Evolutionary conservation across 495 filamentous ascomycete genomes (phyloP).

Genomic region (Glutinoglossum americanum): DNA sequence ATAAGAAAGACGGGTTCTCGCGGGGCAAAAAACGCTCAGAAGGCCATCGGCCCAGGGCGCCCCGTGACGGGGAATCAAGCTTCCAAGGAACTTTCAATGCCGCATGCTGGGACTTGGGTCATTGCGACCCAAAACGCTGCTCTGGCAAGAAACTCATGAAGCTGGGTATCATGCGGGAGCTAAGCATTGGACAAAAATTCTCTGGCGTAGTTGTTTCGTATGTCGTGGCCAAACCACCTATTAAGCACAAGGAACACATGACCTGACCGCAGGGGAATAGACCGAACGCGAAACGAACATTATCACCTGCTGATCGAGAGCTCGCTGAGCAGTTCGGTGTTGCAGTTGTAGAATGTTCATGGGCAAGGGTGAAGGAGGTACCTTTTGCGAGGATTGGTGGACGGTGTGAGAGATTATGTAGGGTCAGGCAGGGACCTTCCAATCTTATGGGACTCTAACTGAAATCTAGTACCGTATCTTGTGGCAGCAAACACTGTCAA

Average conservation of each 20-base stretch:
- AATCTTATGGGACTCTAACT: slow-evolving; percentile 1
- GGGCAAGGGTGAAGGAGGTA: slow-evolving; percentile 79
- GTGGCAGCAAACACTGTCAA: slow-evolving; percentile 95
- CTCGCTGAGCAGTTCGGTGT: slow-evolving; percentile 75
- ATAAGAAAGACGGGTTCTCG: slow-evolving; percentile 78
- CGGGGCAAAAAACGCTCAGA: slow-evolving; percentile 40
- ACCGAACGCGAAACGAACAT: slow-evolving; percentile 67
- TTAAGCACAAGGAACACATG: neutral
- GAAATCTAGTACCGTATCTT: slow-evolving; percentile 53
- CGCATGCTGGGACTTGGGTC: slow-evolving; percentile 91
- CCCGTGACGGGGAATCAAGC: slow-evolving; percentile 20
- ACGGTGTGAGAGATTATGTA: slow-evolving; percentile 69
- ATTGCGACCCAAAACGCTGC: slow-evolving; percentile 93
- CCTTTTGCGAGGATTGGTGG: slow-evolving; percentile 82
- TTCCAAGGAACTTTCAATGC: slow-evolving; percentile 54
- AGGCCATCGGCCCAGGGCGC: slow-evolving; percentile 23
- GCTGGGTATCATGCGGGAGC: slow-evolving; percentile 79
- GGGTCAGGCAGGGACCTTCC: slow-evolving; percentile 5
- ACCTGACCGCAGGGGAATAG: slow-evolving; percentile 14
- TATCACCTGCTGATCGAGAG: slow-evolving; percentile 63
- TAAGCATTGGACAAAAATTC: slow-evolving; percentile 77
- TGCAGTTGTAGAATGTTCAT: slow-evolving; percentile 92
- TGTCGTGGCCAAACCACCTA: slow-evolving; percentile 4
- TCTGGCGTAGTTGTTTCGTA: slow-evolving; percentile 77
- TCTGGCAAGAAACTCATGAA: slow-evolving; percentile 87